Evolutionary conservation across 257 asterid genomes (phyloP), one percentile per base, ranked within the genome.

Genomic region (Sherardia arvensis): DNA sequence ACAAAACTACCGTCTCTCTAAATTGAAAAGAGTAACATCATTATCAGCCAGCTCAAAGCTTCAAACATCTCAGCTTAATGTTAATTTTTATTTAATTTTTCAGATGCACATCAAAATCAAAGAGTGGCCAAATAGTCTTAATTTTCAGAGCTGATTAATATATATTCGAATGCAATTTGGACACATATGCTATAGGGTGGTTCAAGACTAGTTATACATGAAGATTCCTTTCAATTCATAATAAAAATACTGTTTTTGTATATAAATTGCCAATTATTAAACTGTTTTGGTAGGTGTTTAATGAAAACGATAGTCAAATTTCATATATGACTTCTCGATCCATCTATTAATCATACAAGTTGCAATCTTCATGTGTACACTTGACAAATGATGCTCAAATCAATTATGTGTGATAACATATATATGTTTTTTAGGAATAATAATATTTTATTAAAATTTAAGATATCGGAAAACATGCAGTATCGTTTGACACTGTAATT

Each of bases 281-380:
- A 53, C 73, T 74, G 78, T 70, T n/a, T 71, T n/a, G 76, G 78
- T 79, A 71, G 94, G 89, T 83, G 67, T 61, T 68, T 61, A 45
- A 62, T 47, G 94, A 83, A 48, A 85, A 74, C 6, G 89, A 88
- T 79, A 88, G 96, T 85, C 94, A 83, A 83, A 75, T 72, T 38
- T 65, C 57, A 34, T 68, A 38, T 71, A 80, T 81, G 87, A 81
- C 87, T 22, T 43, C 68, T 2, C 15, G 53, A 70, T 71, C 67
- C 17, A 30, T 71, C 67, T 12, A 30, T 11, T 59, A 79, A 76
- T 74, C 57, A 80, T 73, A 53, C 36, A 54, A 58, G 71, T 21
- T 20, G 21, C 27, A 1, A 25, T 27, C 38, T 11, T 10, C 22
- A 55, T 55, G 60, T 58, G 60, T 53, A 65, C 51, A 65, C 62